Percentiles rank a stretch among this genome's conserved stretches.
Evolutionary conservation across 441 rosid species (phyloP).

Genomic region (Gossypium laxum): DNA sequence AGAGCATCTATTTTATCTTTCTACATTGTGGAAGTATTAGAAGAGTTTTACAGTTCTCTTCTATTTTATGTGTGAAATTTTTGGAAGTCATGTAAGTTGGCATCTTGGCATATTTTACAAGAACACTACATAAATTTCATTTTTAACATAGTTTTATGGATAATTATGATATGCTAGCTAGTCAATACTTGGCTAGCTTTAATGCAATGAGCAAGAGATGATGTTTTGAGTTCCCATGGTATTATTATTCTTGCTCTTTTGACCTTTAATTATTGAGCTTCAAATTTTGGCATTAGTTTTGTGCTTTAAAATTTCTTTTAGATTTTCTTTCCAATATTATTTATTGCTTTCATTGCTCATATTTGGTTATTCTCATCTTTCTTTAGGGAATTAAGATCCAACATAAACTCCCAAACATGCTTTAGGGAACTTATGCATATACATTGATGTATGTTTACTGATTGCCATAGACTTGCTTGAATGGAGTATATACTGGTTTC

Average conservation of each 20-base stretch:
- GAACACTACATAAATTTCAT: not conserved
- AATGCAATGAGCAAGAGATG: not conserved
- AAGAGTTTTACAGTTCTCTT: not conserved
- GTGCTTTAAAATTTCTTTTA: not conserved
- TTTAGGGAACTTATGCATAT: not conserved
- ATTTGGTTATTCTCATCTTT: not conserved
- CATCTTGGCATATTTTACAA: not conserved
- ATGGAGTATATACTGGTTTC: not conserved
- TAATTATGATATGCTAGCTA: not conserved
- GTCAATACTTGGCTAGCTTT: not conserved
- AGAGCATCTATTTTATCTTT: not conserved
- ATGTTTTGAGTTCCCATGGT: conserved; percentile 6
- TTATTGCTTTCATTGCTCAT: not conserved
- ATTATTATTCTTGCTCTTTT: not conserved
- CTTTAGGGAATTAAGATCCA: not conserved
- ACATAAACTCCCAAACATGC: not conserved
- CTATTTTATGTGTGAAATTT: not conserved
- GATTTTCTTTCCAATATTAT: not conserved
- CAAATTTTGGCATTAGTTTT: not conserved
- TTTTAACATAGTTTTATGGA: not conserved
- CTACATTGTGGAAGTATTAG: not conserved
- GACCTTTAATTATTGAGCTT: not conserved
- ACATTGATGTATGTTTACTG: not conserved
- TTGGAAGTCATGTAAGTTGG: not conserved
- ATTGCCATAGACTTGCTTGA: not conserved